phyloP scores from a whole-genome alignment of 1,139 yeast species.

The Torulaspora pretoriensis region DNA sequence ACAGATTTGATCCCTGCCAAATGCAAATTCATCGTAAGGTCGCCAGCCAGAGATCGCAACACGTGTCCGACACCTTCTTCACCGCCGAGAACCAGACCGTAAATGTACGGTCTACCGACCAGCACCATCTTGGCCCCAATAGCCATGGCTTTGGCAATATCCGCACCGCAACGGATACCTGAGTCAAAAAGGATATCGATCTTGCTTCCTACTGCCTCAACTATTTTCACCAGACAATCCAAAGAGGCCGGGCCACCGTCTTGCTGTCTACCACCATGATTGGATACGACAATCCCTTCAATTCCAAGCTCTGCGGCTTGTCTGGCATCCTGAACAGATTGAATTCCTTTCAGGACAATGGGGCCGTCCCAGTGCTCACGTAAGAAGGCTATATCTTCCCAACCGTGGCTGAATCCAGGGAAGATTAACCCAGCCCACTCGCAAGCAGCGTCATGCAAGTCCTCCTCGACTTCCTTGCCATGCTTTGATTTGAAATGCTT shows the following conservation, averaged over 20 bases:
- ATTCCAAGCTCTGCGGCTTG: slow-evolving; percentile 52
- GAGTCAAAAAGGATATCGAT: slow-evolving; percentile 45
- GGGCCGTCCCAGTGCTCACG: slow-evolving; percentile 40
- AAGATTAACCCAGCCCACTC: slow-evolving; percentile 80
- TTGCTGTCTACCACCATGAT: slow-evolving; percentile 64
- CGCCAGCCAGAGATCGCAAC: slow-evolving; percentile 41
- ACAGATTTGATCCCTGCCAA: slow-evolving; percentile 15
- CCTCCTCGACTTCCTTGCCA: slow-evolving; percentile 70
- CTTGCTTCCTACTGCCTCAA: slow-evolving; percentile 40
- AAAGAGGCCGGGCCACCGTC: slow-evolving; percentile 57
- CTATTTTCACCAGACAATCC: slow-evolving; percentile 52
- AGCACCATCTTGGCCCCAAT: slow-evolving; percentile 72
- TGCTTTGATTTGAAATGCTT: slow-evolving; percentile 52
- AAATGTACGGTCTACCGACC: slow-evolving; percentile 61
- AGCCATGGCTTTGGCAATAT: slow-evolving; percentile 58
- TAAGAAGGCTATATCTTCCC: slow-evolving; percentile 15
- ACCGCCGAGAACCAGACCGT: slow-evolving; percentile 64
- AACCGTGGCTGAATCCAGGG: slow-evolving; percentile 44
- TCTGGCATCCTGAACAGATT: slow-evolving; percentile 51
- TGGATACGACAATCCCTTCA: slow-evolving; percentile 58
- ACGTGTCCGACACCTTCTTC: slow-evolving; percentile 62
- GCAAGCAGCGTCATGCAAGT: slow-evolving; percentile 71
- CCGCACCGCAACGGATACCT: slow-evolving; percentile 58
- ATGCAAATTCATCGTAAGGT: slow-evolving; percentile 46
- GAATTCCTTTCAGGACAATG: slow-evolving; percentile 52